Conservation (phyloP, 805 yeast genomes). For the Candida pseudoglaebosa region DNA sequence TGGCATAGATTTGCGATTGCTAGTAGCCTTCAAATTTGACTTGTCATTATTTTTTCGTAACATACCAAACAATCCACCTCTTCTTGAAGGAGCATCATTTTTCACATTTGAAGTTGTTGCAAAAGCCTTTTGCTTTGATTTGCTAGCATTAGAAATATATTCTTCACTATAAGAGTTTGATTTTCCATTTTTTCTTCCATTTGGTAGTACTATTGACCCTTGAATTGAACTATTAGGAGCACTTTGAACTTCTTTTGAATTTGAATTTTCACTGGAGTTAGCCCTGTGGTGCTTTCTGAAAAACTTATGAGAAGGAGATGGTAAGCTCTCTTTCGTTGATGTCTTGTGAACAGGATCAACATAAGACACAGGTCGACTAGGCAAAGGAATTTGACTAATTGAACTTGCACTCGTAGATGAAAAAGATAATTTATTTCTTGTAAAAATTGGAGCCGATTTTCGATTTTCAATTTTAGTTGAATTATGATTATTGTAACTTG, state of each 20-base stretch:
- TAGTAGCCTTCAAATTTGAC: background rate
- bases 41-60: slow-evolving; percentile 33
- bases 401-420: slow-evolving; percentile 16
- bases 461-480: slow-evolving; percentile 24
- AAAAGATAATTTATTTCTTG: slow-evolving; percentile 19
- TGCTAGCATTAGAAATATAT: background rate
- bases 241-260: slow-evolving; percentile 8
- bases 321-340: slow-evolving; percentile 14
- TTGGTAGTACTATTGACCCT: background rate
- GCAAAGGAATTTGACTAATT: slow-evolving; percentile 6
- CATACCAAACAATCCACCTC: slow-evolving; percentile 37
- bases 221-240: slow-evolving; percentile 1
- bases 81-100: slow-evolving; percentile 9
- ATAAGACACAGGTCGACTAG: slow-evolving; percentile 34
- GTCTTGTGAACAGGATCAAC: slow-evolving; percentile 26
- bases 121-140: background rate
- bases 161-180: slow-evolving; percentile 1
- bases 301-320: slow-evolving; percentile 34
- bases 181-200: background rate
- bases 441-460: slow-evolving; percentile 29
- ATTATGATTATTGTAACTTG: slow-evolving; percentile 2
- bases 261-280: slow-evolving; percentile 21
- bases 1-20: slow-evolving; percentile 1
- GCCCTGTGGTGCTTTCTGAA: slow-evolving; percentile 64
- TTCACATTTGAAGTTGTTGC: background rate